phyloP scores from a whole-genome alignment of 2,329 filamentous ascomycete species.

The Penicillium thymicola region DNA sequence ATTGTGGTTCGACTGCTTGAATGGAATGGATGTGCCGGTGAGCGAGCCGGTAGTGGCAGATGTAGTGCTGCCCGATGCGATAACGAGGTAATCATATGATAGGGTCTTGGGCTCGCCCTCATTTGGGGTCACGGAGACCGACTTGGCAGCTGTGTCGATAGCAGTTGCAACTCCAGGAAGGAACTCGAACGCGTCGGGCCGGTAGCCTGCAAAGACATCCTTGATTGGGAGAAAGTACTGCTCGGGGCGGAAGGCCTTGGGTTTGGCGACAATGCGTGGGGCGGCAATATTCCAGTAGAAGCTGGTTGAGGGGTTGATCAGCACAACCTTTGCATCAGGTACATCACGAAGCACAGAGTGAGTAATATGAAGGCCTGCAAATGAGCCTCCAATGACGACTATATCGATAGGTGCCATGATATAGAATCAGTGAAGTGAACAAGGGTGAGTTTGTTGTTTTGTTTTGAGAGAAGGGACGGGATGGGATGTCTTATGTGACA shows the following conservation, averaged over 20 bases:
- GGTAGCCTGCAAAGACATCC: slow-evolving; percentile 52
- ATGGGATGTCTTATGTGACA: slow-evolving; percentile 6
- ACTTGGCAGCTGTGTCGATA: slow-evolving; percentile 45
- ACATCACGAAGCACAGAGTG: slow-evolving; percentile 38
- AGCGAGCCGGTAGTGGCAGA: slow-evolving; percentile 35
- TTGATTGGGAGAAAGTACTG: slow-evolving; percentile 51
- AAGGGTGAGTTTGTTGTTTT: background rate
- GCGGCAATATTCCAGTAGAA: slow-evolving; percentile 55
- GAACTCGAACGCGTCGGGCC: slow-evolving; percentile 48
- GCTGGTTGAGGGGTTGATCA: slow-evolving; percentile 53
- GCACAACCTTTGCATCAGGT: slow-evolving; percentile 46
- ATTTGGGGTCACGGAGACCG: slow-evolving; percentile 43
- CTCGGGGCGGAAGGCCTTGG: slow-evolving; percentile 45
- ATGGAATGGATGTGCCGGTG: slow-evolving; percentile 34
- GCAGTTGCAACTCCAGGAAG: slow-evolving; percentile 50
- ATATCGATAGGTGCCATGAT: slow-evolving; percentile 24
- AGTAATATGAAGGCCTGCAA: slow-evolving; percentile 35
- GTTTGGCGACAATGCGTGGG: slow-evolving; percentile 52
- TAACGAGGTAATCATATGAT: slow-evolving; percentile 54
- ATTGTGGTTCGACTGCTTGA: slow-evolving; percentile 44
- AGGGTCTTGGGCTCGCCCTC: slow-evolving; percentile 30
- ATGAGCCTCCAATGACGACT: slow-evolving; percentile 40
- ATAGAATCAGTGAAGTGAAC: background rate
- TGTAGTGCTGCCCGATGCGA: slow-evolving; percentile 54
- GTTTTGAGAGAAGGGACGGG: background rate